These are phyloP conservation scores for Aspergillus persii DNA, from an alignment of 2,329 filamentous ascomycete species.

Conservation along the genomic window DNA sequence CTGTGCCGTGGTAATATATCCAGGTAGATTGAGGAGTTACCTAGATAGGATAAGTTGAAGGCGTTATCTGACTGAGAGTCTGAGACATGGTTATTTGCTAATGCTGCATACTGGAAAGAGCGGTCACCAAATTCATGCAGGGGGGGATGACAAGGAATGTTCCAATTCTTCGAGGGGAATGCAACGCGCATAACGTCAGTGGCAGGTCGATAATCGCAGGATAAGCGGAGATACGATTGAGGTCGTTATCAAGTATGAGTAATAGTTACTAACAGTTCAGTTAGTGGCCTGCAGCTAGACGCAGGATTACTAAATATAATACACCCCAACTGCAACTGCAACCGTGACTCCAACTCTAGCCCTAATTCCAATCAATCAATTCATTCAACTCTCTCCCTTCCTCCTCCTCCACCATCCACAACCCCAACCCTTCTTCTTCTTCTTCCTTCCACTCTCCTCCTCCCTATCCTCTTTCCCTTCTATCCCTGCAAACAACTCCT, in stretches of 20 bases:
- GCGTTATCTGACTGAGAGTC: too few species aligned
- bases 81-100: too few species aligned
- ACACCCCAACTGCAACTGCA: too few species aligned
- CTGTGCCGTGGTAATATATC: neutral
- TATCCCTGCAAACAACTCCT: slow-evolving; percentile 42
- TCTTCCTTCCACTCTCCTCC: neutral
- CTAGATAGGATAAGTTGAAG: too few species aligned
- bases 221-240: neutral
- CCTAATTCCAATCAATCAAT: too few species aligned
- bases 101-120: neutral
- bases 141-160: neutral
- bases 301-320: too few species aligned
- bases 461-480: neutral
- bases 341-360: too few species aligned
- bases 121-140: neutral
- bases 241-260: too few species aligned
- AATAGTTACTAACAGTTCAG: too few species aligned
- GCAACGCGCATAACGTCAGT: neutral
- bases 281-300: too few species aligned
- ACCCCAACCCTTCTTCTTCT: neutral
- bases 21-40: too few species aligned
- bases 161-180: neutral
- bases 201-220: neutral
- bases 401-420: neutral
- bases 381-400: neutral